Percentiles rank a stretch among this genome's conserved stretches.
Conservation (phyloP, 805 yeast genomes). For the Candida vaughaniae region DNA sequence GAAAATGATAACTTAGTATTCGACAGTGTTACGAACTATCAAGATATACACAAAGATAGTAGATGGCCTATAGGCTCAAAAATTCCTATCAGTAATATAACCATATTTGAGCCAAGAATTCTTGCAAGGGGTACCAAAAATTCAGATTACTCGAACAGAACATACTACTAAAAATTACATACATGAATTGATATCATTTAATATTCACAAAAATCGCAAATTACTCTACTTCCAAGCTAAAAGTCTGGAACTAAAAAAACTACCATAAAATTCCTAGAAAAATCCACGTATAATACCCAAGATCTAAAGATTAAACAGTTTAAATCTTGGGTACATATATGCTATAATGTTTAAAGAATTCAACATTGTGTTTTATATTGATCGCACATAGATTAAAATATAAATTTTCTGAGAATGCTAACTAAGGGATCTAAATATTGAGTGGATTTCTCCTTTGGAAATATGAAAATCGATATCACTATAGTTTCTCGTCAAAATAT, state of each 20-base stretch:
- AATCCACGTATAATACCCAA: background rate
- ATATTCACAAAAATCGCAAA: no score
- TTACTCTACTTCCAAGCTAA: no score
- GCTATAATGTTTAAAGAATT: no score
- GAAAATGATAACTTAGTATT: conserved; percentile 42
- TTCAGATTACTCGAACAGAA: no score
- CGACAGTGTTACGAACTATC: conserved; percentile 35
- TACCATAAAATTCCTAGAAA: background rate
- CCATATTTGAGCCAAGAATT: conserved; percentile 21
- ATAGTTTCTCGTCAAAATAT: conserved; percentile 49
- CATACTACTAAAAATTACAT: no score
- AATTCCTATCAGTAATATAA: conserved; percentile 32
- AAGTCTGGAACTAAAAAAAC: background rate
- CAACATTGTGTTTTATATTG: no score
- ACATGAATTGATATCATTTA: no score
- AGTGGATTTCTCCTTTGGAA: conserved; percentile 54
- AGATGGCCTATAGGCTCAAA: conserved; percentile 43
- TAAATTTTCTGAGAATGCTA: no score
- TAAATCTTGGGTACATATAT: no score
- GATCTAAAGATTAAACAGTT: no score
- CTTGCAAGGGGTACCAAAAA: no score
- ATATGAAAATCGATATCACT: conserved; percentile 52
- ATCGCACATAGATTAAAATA: no score
- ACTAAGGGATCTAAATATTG: conserved; percentile 43
- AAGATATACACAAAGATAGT: conserved; percentile 34